Evolutionary conservation across 2,329 filamentous ascomycete genomes (phyloP).

Genomic region (Didymella lethalis): DNA sequence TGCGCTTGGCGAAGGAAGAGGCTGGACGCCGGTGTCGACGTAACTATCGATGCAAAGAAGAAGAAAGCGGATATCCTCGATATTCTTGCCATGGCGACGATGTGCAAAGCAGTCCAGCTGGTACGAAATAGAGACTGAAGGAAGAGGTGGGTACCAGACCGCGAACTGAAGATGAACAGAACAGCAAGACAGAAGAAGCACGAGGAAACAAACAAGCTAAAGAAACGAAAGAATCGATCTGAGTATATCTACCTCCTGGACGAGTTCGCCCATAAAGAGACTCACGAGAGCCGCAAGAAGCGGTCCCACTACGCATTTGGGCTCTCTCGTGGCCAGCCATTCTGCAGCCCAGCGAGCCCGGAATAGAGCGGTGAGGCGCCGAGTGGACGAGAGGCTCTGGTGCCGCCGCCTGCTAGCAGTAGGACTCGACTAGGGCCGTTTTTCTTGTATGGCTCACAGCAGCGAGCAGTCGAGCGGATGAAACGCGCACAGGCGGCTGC

Average conservation of each 20-base stretch:
- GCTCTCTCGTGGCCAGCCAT: constrained; percentile 25
- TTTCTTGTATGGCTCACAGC: constrained; percentile 43
- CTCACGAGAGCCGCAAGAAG: constrained; percentile 25
- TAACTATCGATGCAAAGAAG: constrained; percentile 39
- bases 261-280: constrained; percentile 19
- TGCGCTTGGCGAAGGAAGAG: constrained; percentile 42
- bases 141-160: constrained; percentile 17
- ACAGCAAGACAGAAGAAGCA: constrained; percentile 19
- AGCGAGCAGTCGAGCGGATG: constrained; percentile 34
- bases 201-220: constrained; percentile 14
- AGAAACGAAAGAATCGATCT: constrained; percentile 11
- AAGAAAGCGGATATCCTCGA: constrained; percentile 46
- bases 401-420: neutral
- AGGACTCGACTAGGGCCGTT: neutral
- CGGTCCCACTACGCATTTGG: constrained; percentile 18
- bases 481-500: constrained; percentile 44
- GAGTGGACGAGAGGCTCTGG: constrained; percentile 41
- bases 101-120: constrained; percentile 12
- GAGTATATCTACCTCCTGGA: constrained; percentile 32
- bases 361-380: constrained; percentile 44
- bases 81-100: constrained; percentile 42
- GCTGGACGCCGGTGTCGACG: constrained; percentile 36
- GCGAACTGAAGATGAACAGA: constrained; percentile 2
- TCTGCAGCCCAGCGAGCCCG: constrained; percentile 14
- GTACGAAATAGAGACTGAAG: constrained; percentile 4